Conservation (phyloP, 352 stramenopile species). For the Globisporangium acanthophoron region DNA sequence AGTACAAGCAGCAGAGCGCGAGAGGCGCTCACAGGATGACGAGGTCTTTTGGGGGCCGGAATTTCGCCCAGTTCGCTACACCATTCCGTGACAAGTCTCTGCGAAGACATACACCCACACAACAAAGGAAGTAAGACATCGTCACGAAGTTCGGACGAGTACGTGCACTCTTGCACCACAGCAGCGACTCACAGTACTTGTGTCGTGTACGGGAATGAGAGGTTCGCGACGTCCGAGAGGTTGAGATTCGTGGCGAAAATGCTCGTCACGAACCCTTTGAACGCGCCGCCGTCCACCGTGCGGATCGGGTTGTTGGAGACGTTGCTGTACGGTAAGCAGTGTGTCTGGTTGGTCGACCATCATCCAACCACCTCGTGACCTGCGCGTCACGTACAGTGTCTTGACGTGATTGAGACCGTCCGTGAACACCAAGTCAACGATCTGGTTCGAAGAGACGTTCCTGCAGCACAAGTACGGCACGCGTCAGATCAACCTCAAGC, state of each 20-base stretch:
- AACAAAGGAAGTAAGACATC: background rate
- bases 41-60: background rate
- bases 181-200: conserved; percentile 6
- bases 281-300: background rate
- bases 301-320: conserved; percentile 12
- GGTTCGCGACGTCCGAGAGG: conserved; percentile 3
- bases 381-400: background rate
- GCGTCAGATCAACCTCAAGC: no score
- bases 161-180: background rate
- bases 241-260: conserved; percentile 12
- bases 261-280: background rate
- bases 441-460: conserved; percentile 10
- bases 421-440: conserved; percentile 6
- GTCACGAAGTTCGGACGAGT: background rate
- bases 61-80: conserved; percentile 11
- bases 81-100: conserved; percentile 11
- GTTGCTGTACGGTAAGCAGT: conserved; percentile 1
- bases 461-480: background rate
- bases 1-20: background rate
- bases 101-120: background rate
- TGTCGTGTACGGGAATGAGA: conserved; percentile 7
- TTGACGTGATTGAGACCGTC: conserved; percentile 6
- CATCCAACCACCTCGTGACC: no score
- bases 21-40: conserved; percentile 2
- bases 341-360: background rate